These are phyloP conservation scores for Phytophthora agathidicida DNA, from an alignment of 352 stramenopile species.

Conservation along the genomic window DNA sequence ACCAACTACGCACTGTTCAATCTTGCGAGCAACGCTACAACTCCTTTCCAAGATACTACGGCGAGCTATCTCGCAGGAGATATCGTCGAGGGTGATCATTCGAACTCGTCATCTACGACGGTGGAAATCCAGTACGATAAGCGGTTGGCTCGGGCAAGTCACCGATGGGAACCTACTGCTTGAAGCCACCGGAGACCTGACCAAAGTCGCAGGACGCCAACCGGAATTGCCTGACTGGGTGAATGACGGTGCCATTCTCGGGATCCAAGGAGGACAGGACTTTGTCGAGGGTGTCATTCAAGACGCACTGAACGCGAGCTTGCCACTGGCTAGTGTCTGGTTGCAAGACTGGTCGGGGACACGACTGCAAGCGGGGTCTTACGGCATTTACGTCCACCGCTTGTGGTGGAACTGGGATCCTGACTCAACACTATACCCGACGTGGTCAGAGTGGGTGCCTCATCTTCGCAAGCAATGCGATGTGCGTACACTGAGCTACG, in stretches of 20 bases:
- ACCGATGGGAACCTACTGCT: constrained; percentile 25
- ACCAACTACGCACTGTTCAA: constrained; percentile 34
- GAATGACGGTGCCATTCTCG: constrained; percentile 30
- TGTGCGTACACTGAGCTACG: constrained; percentile 35
- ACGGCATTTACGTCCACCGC: constrained; percentile 22
- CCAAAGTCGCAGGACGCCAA: constrained; percentile 24
- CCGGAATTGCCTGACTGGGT: constrained; percentile 27
- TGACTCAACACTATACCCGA: constrained; percentile 33
- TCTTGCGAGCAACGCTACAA: constrained; percentile 26
- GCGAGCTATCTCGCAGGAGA: constrained; percentile 27
- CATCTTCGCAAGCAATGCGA: constrained; percentile 22
- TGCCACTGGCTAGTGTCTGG: constrained; percentile 31
- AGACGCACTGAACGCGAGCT: constrained; percentile 17
- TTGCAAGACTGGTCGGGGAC: constrained; percentile 30
- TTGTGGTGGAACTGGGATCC: constrained; percentile 39
- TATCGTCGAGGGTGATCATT: constrained; percentile 24
- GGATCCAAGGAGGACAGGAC: constrained; percentile 34
- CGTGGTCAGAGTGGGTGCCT: constrained; percentile 30
- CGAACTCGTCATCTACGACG: constrained; percentile 18
- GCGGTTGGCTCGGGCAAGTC: constrained; percentile 26
- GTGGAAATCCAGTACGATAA: constrained; percentile 33
- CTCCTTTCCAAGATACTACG: constrained; percentile 33
- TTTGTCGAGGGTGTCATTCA: constrained; percentile 32
- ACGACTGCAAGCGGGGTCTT: constrained; percentile 23
- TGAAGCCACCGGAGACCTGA: constrained; percentile 23